A percentile compares a stretch with the other conserved stretches of the same genome.
phyloP scores from a whole-genome alignment of 768 basidiomycete species.

The Russula olivacea region DNA sequence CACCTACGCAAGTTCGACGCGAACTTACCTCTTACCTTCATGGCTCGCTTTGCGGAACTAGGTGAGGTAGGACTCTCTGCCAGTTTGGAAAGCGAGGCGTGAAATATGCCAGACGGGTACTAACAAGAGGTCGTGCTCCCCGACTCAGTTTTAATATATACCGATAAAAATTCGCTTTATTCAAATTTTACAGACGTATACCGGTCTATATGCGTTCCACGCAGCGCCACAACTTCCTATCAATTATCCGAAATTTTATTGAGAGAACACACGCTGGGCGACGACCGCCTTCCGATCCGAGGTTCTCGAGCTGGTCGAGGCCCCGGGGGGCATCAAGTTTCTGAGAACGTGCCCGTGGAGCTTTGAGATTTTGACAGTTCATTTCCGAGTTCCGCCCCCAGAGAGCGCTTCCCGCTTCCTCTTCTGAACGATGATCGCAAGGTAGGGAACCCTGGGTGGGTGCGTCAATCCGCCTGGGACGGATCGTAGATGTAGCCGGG shows the following conservation, averaged over 20 bases:
- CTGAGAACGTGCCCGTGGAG: neutral
- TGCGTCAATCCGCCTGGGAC: slow-evolving; percentile 5
- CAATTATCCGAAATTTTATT: neutral
- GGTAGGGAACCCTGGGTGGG: neutral
- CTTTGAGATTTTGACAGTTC: neutral
- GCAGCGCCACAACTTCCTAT: neutral
- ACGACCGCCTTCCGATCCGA: slow-evolving; percentile 6
- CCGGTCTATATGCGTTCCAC: neutral
- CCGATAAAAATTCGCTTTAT: neutral
- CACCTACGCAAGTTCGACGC: neutral
- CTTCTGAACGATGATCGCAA: slow-evolving; percentile 18
- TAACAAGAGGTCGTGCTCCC: neutral
- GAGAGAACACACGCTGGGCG: slow-evolving; percentile 1
- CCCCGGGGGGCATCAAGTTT: neutral
- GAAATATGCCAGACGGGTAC: neutral
- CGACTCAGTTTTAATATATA: neutral
- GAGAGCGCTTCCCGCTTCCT: neutral
- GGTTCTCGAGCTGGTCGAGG: neutral
- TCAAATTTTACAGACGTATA: neutral
- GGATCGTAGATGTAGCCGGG: neutral
- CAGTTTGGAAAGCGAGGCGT: neutral
- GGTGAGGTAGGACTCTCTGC: slow-evolving; percentile 9
- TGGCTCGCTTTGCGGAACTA: slow-evolving; percentile 15
- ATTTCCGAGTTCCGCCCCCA: neutral
- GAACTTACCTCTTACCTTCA: slow-evolving; percentile 6